Evolutionary conservation across 2,329 filamentous ascomycete species (phyloP), one percentile per base, ranked within the genome.

Genomic region (Tolypocladium tropicale): DNA sequence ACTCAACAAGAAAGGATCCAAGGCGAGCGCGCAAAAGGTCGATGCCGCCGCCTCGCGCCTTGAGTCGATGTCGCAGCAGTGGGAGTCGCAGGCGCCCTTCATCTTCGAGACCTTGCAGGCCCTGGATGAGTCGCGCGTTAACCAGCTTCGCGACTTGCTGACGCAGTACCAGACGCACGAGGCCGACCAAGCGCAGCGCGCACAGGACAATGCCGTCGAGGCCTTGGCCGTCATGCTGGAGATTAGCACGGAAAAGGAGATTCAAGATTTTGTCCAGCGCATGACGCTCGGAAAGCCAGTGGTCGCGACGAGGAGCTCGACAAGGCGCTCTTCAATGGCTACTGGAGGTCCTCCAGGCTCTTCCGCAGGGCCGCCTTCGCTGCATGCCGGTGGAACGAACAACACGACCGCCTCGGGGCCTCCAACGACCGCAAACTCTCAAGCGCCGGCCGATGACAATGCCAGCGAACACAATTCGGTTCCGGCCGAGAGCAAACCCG

Each of bases 81-180:
- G 94, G 94, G 86, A 96, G 56, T 91, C 90, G 1, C 91, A 96
- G 70, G 90, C 94, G 16, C 94, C 94, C 1, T 97, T 90, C 71
- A 88, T 96, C 58, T 96, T 95, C 67, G 94, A 99, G 72, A 88
- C 86, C 58, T 81, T 99, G 30, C 94, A 99, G 70, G 87, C 89
- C 6, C 77, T 95, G 34, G 94, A 99, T 67, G 94, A 99, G 74
- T 86, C 83, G 63, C 84, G 94, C 56, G 77, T 95, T 62, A 96
- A 96, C 70, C 88, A 95, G 66, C 78, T 99, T 57, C 88, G 93
- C 59, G 93, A 97, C 71, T 82, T 89, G 43, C 80, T 99, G 58
- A 97, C 94, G 1, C 92, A 96, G 66, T 88, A 93, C 64, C 86
- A 95, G 71, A 99, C 94, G 0, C 88, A 95, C 68, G 93, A 97